These are phyloP conservation scores for Spathaspora hagerdaliae DNA, from an alignment of 805 yeast genomes.

Conservation along the genomic window DNA sequence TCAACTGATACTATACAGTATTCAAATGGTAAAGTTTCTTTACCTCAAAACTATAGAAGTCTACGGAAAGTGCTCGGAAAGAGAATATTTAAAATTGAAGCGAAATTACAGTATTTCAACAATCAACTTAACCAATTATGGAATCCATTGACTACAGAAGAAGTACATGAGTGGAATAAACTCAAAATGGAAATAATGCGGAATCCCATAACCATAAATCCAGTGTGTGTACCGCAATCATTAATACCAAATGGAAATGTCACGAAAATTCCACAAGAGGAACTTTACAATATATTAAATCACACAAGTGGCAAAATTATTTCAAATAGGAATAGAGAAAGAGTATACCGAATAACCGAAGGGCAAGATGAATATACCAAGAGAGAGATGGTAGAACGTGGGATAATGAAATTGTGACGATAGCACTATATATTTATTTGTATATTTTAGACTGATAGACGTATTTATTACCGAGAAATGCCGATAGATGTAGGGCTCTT, in stretches of 20 bases:
- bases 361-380: conserved; percentile 11
- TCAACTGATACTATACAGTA: conserved; percentile 9
- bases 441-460: neutral
- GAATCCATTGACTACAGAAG: neutral
- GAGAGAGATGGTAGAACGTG: conserved; percentile 13
- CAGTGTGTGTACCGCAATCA: neutral
- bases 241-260: neutral
- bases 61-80: conserved; percentile 10
- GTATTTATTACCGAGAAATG: neutral
- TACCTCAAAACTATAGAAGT: conserved; percentile 15
- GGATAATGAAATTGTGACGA: conserved; percentile 6
- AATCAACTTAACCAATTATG: conserved; percentile 5
- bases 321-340: conserved; percentile 7
- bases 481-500: too few relatives aligned
- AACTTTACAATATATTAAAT: neutral
- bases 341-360: conserved; percentile 6
- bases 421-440: neutral
- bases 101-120: conserved; percentile 9
- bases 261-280: neutral
- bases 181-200: conserved; percentile 4
- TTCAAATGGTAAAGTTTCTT: conserved; percentile 1
- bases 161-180: conserved; percentile 6
- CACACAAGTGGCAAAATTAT: conserved; percentile 1
- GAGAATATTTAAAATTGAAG: conserved; percentile 10
- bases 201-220: neutral